phyloP scores from a whole-genome alignment of 257 asterid genomes.

The Lithospermum erythrorhizon region DNA sequence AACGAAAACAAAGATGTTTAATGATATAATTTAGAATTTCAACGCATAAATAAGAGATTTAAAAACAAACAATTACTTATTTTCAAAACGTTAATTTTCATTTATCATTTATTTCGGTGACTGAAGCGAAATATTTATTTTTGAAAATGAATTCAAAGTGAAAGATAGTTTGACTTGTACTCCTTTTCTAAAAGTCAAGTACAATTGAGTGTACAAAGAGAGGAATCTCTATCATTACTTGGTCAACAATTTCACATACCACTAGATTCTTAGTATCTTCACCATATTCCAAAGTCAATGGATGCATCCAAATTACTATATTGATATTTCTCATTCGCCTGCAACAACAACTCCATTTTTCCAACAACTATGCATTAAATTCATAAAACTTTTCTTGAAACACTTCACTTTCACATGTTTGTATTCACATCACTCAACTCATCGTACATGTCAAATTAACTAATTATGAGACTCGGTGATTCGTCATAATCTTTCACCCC shows the following conservation, averaged over 20 bases:
- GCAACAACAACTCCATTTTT: neutral
- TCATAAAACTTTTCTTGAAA: no score
- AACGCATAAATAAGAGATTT: no score
- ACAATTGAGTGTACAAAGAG: neutral
- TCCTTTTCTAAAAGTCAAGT: no score
- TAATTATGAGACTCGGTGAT: constrained; percentile 40
- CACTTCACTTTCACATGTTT: neutral
- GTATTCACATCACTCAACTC: neutral
- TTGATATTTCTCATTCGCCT: no score
- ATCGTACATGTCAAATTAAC: constrained; percentile 3
- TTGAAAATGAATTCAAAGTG: no score
- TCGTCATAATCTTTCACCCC: constrained; percentile 1
- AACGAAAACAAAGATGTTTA: no score
- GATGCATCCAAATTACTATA: neutral
- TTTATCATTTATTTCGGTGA: no score
- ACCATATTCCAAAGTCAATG: neutral
- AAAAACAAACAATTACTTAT: no score
- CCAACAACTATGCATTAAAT: neutral
- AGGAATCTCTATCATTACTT: neutral
- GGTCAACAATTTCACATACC: neutral
- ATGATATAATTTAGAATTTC: no score
- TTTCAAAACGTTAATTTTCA: no score
- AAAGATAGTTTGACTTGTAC: no score
- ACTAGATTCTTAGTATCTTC: neutral
- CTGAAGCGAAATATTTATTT: no score